Conservation (phyloP, 2,329 filamentous ascomycete genomes). For the Xylariaceae sp. region DNA sequence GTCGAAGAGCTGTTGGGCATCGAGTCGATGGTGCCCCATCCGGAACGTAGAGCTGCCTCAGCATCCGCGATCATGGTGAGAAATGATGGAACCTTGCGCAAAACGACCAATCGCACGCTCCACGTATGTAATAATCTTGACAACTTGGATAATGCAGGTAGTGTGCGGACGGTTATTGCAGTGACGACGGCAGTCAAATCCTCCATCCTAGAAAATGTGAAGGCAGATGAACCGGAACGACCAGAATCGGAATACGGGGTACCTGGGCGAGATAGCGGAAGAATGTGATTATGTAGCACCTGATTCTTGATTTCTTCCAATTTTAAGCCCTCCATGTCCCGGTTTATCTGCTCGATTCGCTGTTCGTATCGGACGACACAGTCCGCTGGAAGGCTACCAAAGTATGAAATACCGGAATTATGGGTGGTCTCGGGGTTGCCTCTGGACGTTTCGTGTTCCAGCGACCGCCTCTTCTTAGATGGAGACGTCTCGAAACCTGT, state of each 20-base stretch:
- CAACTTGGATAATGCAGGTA: conserved; percentile 74
- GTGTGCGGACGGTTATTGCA: conserved; percentile 80
- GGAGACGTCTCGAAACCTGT: conserved; percentile 50
- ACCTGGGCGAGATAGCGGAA: conserved; percentile 50
- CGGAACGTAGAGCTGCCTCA: conserved; percentile 58
- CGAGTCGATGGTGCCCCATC: conserved; percentile 56
- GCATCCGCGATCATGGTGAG: conserved; percentile 61
- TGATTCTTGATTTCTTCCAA: conserved; percentile 86
- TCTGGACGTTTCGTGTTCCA: conserved; percentile 20
- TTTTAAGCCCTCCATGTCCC: conserved; percentile 62
- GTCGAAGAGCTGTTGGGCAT: conserved; percentile 20
- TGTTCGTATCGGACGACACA: conserved; percentile 64
- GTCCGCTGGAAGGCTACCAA: conserved; percentile 63
- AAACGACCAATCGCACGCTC: conserved; percentile 68
- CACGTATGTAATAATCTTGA: conserved; percentile 69
- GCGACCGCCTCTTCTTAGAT: conserved; percentile 37
- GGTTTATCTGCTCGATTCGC: conserved; percentile 67
- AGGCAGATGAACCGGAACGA: conserved; percentile 36
- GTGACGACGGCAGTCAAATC: conserved; percentile 89
- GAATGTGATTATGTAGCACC: conserved; percentile 74
- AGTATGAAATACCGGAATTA: conserved; percentile 42
- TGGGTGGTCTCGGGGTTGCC: conserved; percentile 25
- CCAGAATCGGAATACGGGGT: conserved; percentile 44
- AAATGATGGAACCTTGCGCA: conserved; percentile 67
- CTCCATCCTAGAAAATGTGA: conserved; percentile 65